Evolutionary conservation across 192 early-diverging fungal species (phyloP), one percentile per base, ranked within the genome.

Genomic region (Pilobolus umbonatus): DNA sequence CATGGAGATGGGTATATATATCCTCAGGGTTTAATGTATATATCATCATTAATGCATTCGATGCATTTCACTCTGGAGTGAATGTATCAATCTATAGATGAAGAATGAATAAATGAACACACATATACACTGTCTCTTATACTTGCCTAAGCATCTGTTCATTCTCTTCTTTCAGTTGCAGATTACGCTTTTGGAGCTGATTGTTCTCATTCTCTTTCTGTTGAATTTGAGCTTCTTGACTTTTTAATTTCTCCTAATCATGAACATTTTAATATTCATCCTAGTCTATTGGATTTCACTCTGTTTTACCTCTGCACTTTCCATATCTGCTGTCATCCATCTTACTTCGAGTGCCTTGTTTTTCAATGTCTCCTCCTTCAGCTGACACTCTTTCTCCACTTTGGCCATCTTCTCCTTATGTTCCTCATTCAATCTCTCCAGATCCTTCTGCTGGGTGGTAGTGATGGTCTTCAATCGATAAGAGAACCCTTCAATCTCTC

Each of bases 301-400:
- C 17, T 26, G 31, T 35, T 44, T 65, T 60, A 62, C 65, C 47
- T 75, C 73, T 30, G 71, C 66, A 29, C 60, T 48, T 30, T 71
- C 61, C 21, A 60, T 54, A 30, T 74, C 72, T 12, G 65, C 63
- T 25, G 70, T 68, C 43, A 74, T 55, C 72, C 72, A 74, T 12
- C 55, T 45, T 26, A 66, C 46, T 56, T 74, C 72, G 28, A 74
- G 53, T 2, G 60, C n/a, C n/a, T 60, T 65, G 11, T 36, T 57
- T 46, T 69, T 69, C 24, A 74, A 54, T 6, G 21, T 34, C 9
- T 24, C 14, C 15, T 53, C 51, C 24, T 38, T 53, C 19, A 12
- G 22, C 24, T 53, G 10, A 53, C 32, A 19, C 38, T 54, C 52
- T 24, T 31, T 38, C 35, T 54, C 21, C 22, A 36, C 15, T 24